phyloP scores from a whole-genome alignment of 2,329 filamentous ascomycete species.

The Aureobasidium sp. region DNA sequence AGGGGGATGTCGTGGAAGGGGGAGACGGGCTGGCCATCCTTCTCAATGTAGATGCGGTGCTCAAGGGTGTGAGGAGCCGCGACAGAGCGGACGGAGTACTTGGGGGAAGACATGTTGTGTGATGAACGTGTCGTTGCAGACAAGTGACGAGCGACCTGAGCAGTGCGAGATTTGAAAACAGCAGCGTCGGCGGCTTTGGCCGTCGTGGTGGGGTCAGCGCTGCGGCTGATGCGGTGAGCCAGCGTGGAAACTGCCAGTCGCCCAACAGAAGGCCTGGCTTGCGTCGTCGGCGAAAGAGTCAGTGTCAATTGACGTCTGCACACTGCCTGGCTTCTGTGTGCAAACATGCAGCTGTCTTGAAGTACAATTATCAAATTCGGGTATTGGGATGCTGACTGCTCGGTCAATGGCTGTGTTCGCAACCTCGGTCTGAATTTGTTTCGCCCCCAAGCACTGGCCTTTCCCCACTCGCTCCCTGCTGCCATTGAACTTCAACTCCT shows the following conservation, averaged over 20 bases:
- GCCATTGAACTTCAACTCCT: background rate
- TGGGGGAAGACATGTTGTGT: conserved; percentile 51
- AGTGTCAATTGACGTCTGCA: conserved; percentile 15
- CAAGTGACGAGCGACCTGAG: conserved; percentile 35
- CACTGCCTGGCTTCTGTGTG: background rate
- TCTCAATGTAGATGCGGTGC: conserved; percentile 96
- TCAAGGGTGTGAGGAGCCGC: conserved; percentile 87
- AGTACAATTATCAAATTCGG: background rate
- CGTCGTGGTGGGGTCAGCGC: conserved; percentile 23
- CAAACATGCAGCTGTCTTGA: conserved; percentile 7
- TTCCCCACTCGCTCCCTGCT: background rate
- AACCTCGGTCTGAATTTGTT: conserved; percentile 13
- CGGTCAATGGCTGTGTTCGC: background rate
- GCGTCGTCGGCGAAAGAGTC: background rate
- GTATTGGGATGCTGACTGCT: conserved; percentile 8
- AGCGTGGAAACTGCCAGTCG: conserved; percentile 19
- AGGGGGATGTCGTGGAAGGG: conserved; percentile 98
- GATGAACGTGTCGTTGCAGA: conserved; percentile 21
- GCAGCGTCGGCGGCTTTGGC: conserved; percentile 23
- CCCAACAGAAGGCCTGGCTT: conserved; percentile 14
- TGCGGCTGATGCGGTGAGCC: conserved; percentile 21
- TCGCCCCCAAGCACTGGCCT: conserved; percentile 11
- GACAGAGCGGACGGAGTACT: conserved; percentile 78
- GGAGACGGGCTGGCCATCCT: conserved; percentile 88
- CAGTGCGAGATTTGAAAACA: conserved; percentile 36